A percentile compares a stretch with the other conserved stretches of the same genome.
phyloP scores from a whole-genome alignment of 495 filamentous ascomycete genomes.

The Aspergillus diversus region DNA sequence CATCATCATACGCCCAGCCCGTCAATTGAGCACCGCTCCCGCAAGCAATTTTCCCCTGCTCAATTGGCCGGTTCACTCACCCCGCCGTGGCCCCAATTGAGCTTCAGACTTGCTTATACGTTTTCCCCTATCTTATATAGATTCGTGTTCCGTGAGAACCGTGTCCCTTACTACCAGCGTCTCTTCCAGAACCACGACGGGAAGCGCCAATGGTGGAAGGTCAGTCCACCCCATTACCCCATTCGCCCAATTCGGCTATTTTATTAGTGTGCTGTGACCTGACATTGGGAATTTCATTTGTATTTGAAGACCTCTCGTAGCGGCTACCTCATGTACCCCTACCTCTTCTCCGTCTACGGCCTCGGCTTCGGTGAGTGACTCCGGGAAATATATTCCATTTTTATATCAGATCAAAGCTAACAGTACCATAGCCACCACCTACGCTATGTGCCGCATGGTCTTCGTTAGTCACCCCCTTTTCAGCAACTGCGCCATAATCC shows the following conservation, averaged over 20 bases:
- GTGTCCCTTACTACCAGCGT: slow-evolving; percentile 81
- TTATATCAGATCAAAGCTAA: slow-evolving; percentile 25
- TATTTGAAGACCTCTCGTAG: slow-evolving; percentile 61
- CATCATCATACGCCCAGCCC: background rate
- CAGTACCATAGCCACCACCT: slow-evolving; percentile 50
- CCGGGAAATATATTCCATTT: slow-evolving; percentile 3
- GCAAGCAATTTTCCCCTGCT: slow-evolving; percentile 23
- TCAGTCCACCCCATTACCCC: slow-evolving; percentile 49
- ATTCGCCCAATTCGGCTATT: background rate
- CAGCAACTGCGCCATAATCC: background rate
- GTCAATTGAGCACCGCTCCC: slow-evolving; percentile 19
- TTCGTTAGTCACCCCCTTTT: slow-evolving; percentile 46
- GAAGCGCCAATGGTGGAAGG: slow-evolving; percentile 84
- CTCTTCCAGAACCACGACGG: slow-evolving; percentile 82
- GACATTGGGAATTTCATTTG: slow-evolving; percentile 2
- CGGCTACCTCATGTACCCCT: slow-evolving; percentile 69
- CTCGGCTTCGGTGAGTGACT: slow-evolving; percentile 49
- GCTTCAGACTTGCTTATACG: slow-evolving; percentile 8
- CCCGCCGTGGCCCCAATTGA: slow-evolving; percentile 8
- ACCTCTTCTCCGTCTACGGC: slow-evolving; percentile 71
- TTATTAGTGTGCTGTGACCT: slow-evolving; percentile 6
- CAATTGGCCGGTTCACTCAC: slow-evolving; percentile 22
- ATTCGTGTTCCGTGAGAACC: slow-evolving; percentile 81
- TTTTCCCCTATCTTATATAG: slow-evolving; percentile 37
- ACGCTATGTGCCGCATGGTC: slow-evolving; percentile 60